Conservation (phyloP, 208 protist species). For the Trypanosoma rangeli region DNA sequence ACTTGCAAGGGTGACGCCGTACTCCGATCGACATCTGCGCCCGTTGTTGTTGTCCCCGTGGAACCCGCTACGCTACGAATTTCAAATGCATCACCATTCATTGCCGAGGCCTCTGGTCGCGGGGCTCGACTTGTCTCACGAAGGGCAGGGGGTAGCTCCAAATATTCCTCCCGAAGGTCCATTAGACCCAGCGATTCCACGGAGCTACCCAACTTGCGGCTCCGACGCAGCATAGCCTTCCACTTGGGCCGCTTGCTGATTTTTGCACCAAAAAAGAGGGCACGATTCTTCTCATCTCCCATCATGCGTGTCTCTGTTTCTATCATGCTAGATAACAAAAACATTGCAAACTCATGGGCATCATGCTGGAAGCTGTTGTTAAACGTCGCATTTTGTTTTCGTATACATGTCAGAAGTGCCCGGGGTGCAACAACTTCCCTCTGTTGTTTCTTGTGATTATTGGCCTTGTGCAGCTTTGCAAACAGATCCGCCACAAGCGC, state of each 20-base stretch:
- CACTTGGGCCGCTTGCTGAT: constrained; percentile 40
- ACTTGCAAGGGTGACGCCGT: constrained; percentile 49
- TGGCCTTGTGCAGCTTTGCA: constrained; percentile 82
- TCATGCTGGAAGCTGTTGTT: constrained; percentile 86
- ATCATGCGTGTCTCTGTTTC: constrained; percentile 80
- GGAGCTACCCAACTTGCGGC: constrained; percentile 1
- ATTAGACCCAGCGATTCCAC: neutral
- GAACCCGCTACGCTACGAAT: neutral
- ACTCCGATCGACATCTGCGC: neutral
- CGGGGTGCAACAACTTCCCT: constrained; percentile 43
- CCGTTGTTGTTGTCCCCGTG: neutral
- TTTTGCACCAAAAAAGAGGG: constrained; percentile 48
- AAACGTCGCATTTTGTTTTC: constrained; percentile 62
- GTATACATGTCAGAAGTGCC: constrained; percentile 49
- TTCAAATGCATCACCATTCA: constrained; percentile 1
- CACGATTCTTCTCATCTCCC: constrained; percentile 54
- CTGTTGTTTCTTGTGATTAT: constrained; percentile 58
- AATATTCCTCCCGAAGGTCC: constrained; percentile 15
- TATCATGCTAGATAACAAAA: constrained; percentile 83
- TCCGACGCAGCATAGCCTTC: constrained; percentile 14
- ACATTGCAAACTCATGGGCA: constrained; percentile 90
- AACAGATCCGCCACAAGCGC: constrained; percentile 67
- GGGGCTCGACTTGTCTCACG: neutral
- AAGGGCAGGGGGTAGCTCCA: constrained; percentile 16
- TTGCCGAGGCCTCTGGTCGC: neutral